Base-by-base conservation (phyloP, 2,329 filamentous ascomycete genomes). In the Sclerotinia trifoliorum region DNA sequence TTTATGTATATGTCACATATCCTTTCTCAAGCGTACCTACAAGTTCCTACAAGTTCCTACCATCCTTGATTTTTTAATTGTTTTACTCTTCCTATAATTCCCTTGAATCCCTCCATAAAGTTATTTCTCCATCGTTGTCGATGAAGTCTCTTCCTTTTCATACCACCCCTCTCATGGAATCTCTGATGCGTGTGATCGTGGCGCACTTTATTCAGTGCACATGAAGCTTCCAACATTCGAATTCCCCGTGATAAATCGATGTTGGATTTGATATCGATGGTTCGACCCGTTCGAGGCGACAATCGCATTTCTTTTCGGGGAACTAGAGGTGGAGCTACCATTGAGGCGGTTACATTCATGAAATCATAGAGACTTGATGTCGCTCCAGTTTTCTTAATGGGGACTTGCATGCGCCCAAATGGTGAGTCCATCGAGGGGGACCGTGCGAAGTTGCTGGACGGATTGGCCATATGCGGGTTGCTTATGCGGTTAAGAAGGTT, bases 41-140 rank as follows among this genome's bases (percentile, higher is more conserved):
- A 44, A n/a, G 4, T 8, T n/a, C 35, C 71, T 15, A 17, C 10
- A 44, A n/a, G 5, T 8, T n/a, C 35, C 71, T 82, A 96, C 92
- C 93, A 95, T 3, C 92, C 92, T 80, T 95, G 91, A 77, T 82
- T 86, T 74, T 86, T 90, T 80, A 96, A 82, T 77, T 91, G 85
- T 76, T 85, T 81, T 7, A 93, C 91, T 72, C 91, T 83, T 52
- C 75, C 77, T 10, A 92, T 85, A 15, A 87, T 86, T 6, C 84
- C 84, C 78, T 82, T 83, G 79, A 95, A 94, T 5, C 88, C 89
- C 44, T 78, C 78, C 82, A 86, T 88, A 80, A 94, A 95, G 69
- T 86, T 85, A 71, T 73, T 80, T 77, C 86, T 84, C 89, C 90
- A 93, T 70, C 91, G 83, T 82, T 89, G 82, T 69, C 86, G 88